Base-by-base conservation (phyloP, 75 land plant genomes). In the Pinus albicaulis region DNA sequence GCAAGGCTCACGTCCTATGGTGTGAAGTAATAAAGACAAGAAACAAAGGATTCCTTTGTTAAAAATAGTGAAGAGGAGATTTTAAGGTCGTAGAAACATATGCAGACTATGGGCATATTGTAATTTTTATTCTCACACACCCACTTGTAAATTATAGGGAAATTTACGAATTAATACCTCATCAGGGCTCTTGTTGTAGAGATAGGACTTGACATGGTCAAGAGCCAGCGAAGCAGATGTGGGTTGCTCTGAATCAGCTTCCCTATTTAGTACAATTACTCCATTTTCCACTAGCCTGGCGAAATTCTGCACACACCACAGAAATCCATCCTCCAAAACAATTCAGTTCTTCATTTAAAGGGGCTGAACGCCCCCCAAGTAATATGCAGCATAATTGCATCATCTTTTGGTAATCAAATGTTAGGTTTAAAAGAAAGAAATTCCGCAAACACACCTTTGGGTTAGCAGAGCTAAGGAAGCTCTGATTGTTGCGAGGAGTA, bases 1-100 rank as follows among this genome's bases (percentile, higher is more conserved):
- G 75, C 83, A 61, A 81, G 69, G 22, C 20, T 52, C 22, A 61
- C 75, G 36, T 81, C 81, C 83, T 81, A 74, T 56, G 28, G 28
- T 19, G 22, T 20, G 0, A 6, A 44, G 7, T 7, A 7, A 44
- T 8, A 44, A 7, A 44, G 52, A 8, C 5, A 4, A 36, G 52
- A 48, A 48, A 48, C 52, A 48, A 48, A 44, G 0, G 6, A 6
- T 44, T 44, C 48, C 1, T 5, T 6, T 7, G 7, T 5, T 5
- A 44, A 7, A 7, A 44, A 10, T 48, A 10, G 52, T 8, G 52
- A 10, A 48, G 11, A 48, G 52, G 10, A 48, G 52, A 8, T 48
- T 48, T 48, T 48, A 48, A 7, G 52, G 10, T 48, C 11, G 52
- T 48, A 48, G 52, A 48, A 62, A 62, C 12, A 22, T 8, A 24